A percentile compares a stretch with the other conserved stretches of the same genome.
Evolutionary conservation across 1,284 basidiomycete genomes (phyloP).

Genomic region (Puccinia triticina): DNA sequence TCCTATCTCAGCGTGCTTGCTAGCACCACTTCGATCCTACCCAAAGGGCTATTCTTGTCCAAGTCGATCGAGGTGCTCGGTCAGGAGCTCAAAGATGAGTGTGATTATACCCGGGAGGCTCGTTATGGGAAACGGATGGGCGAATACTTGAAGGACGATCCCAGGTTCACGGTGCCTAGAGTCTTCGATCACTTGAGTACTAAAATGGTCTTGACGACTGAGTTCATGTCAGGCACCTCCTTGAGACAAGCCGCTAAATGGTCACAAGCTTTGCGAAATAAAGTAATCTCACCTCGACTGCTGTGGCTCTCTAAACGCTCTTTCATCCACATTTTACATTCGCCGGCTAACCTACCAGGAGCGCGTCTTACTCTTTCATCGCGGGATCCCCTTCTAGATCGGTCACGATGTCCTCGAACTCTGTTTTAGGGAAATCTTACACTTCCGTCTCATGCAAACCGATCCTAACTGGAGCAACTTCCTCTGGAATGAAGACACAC

Average conservation of each 20-base stretch:
- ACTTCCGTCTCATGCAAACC: slow-evolving; percentile 93
- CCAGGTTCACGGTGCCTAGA: slow-evolving; percentile 79
- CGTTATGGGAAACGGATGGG: slow-evolving; percentile 71
- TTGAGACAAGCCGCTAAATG: slow-evolving; percentile 64
- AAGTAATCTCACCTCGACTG: slow-evolving; percentile 64
- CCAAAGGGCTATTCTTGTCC: slow-evolving; percentile 84
- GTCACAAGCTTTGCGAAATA: slow-evolving; percentile 70
- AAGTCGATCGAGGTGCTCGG: slow-evolving; percentile 86
- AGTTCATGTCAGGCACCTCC: slow-evolving; percentile 79
- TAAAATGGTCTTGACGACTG: slow-evolving; percentile 82
- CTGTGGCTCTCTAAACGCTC: neutral
- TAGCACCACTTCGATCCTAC: slow-evolving; percentile 77
- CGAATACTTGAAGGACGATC: slow-evolving; percentile 66
- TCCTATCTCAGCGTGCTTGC: slow-evolving; percentile 82
- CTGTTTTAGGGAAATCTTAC: slow-evolving; percentile 86
- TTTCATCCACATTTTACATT: neutral
- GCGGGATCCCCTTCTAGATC: slow-evolving; percentile 67
- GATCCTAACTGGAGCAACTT: slow-evolving; percentile 99
- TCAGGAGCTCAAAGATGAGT: slow-evolving; percentile 90
- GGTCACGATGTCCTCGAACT: slow-evolving; percentile 79
- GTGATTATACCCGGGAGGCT: slow-evolving; percentile 88
- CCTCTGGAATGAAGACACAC: slow-evolving; percentile 74
- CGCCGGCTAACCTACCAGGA: neutral
- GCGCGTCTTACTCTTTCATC: neutral
- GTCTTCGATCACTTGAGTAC: slow-evolving; percentile 78